These are phyloP conservation scores for Plasmodium reichenowi DNA, from an alignment of 169 alveolate species.

Conservation along the genomic window DNA sequence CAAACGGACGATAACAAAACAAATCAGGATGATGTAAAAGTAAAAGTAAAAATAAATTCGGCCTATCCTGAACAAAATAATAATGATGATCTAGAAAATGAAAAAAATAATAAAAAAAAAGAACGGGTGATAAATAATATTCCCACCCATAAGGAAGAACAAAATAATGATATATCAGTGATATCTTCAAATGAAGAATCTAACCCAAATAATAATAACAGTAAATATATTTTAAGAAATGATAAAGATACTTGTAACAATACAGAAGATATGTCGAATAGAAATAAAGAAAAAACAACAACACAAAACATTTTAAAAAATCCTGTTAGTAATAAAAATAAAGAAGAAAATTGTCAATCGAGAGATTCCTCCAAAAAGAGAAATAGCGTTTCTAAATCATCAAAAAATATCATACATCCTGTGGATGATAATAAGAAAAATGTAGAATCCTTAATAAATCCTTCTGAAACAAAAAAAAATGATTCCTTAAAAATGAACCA, in stretches of 20 bases:
- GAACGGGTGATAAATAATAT: neutral
- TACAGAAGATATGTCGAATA: neutral
- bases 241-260: neutral
- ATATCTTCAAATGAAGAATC: neutral
- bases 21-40: no score
- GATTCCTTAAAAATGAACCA: no score
- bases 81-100: no score
- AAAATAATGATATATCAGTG: neutral
- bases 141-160: neutral
- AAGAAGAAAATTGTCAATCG: neutral
- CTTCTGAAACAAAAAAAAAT: no score
- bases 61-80: no score
- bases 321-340: neutral
- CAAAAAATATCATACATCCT: no score
- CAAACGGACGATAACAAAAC: neutral
- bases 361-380: neutral
- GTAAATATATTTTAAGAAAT: neutral
- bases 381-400: neutral
- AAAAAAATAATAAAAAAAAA: neutral
- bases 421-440: no score
- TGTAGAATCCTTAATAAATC: no score
- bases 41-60: no score
- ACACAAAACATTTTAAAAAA: neutral
- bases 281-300: neutral
- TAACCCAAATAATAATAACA: neutral